These are phyloP conservation scores for Rosa persica DNA, from an alignment of 306 rosid genomes.

Conservation along the genomic window DNA sequence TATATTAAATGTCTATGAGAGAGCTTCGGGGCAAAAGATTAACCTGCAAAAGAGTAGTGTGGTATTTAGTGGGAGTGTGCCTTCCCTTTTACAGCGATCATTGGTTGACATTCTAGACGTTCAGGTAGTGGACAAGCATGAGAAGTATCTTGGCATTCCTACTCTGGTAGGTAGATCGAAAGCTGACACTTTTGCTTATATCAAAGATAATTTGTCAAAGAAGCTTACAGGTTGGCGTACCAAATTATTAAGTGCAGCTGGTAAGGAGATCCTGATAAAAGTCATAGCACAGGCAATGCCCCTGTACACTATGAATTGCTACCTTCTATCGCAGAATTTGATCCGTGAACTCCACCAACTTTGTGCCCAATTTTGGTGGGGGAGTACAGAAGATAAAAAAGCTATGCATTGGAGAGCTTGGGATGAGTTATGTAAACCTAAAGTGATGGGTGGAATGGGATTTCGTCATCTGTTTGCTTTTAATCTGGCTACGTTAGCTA, in stretches of 20 bases:
- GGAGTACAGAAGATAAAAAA: too few species aligned
- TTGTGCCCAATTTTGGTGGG: neutral
- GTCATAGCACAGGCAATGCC: neutral
- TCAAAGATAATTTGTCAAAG: neutral
- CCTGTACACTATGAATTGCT: neutral
- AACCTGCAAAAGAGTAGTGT: neutral
- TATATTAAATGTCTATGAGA: neutral
- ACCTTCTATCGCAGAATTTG: too few species aligned
- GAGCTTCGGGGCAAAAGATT: neutral
- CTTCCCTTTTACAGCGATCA: fast-evolving
- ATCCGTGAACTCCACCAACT: neutral
- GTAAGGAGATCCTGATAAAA: too few species aligned
- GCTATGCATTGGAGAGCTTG: too few species aligned
- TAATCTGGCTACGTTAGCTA: too few species aligned
- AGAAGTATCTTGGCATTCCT: neutral
- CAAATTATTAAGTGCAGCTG: neutral
- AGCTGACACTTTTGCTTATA: neutral
- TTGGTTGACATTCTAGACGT: neutral
- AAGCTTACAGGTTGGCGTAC: neutral
- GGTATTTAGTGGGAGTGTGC: too few species aligned
- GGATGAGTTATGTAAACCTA: too few species aligned
- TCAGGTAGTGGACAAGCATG: neutral
- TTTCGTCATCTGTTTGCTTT: too few species aligned
- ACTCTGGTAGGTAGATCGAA: neutral
- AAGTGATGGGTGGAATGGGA: too few species aligned